Conservation (phyloP, 2,329 filamentous ascomycete species). For the Ophiostoma triangulosporum region DNA sequence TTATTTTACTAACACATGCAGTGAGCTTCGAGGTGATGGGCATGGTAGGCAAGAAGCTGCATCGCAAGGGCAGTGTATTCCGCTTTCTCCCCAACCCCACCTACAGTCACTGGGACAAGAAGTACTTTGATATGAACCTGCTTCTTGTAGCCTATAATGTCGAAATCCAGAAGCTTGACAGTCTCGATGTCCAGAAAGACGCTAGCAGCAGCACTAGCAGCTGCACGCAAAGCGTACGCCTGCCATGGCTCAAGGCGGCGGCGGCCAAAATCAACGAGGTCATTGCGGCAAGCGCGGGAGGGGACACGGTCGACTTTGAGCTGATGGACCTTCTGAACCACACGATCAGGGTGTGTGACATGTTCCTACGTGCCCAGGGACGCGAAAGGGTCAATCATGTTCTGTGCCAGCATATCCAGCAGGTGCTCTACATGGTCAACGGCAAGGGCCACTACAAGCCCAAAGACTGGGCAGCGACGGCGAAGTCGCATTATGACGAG, state of each 20-base stretch:
- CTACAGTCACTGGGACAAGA: constrained; percentile 37
- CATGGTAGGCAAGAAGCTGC: constrained; percentile 39
- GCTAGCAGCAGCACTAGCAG: not conserved
- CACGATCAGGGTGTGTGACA: constrained; percentile 29
- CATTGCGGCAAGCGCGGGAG: too few relatives aligned
- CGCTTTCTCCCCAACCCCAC: constrained; percentile 45
- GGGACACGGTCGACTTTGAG: not conserved
- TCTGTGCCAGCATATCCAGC: constrained; percentile 35
- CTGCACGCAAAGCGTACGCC: not conserved
- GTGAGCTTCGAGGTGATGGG: constrained; percentile 45
- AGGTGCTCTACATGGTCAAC: constrained; percentile 33
- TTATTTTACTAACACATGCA: constrained; percentile 15
- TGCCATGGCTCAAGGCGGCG: not conserved
- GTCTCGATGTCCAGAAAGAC: not conserved
- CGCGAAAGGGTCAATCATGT: constrained; percentile 30
- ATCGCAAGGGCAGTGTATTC: constrained; percentile 35
- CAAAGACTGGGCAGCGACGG: not conserved
- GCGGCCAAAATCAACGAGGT: not conserved
- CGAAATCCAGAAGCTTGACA: not conserved
- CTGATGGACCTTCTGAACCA: constrained; percentile 27
- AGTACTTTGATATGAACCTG: constrained; percentile 30
- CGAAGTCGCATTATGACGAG: not conserved
- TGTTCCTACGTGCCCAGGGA: constrained; percentile 23
- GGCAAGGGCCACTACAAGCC: constrained; percentile 9
- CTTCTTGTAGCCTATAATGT: constrained; percentile 15